These are phyloP conservation scores for Comarum palustre DNA, from an alignment of 306 rosid species.

Conservation along the genomic window DNA sequence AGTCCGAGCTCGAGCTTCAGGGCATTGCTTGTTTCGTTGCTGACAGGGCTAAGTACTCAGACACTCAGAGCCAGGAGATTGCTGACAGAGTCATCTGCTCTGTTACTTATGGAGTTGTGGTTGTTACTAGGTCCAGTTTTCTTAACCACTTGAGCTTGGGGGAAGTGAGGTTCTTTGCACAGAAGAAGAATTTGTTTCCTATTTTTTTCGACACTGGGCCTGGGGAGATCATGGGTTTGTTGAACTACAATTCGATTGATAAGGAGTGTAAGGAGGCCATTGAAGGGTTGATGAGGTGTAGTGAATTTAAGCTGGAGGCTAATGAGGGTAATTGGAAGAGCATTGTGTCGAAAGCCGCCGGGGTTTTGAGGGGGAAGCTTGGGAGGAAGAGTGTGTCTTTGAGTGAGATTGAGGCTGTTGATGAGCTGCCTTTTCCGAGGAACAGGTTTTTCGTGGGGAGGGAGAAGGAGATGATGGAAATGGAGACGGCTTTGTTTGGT, in stretches of 20 bases:
- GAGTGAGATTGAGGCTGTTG: constrained; percentile 39
- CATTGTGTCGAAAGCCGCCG: constrained; percentile 50
- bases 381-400: constrained; percentile 55
- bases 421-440: constrained; percentile 61
- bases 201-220: constrained; percentile 59
- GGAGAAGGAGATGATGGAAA: constrained; percentile 71
- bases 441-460: constrained; percentile 66
- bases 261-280: constrained; percentile 65
- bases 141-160: constrained; percentile 60
- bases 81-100: constrained; percentile 78
- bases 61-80: constrained; percentile 73
- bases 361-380: constrained; percentile 60
- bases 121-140: constrained; percentile 58
- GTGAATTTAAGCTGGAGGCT: constrained; percentile 63
- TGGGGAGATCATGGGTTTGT: constrained; percentile 49
- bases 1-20: constrained; percentile 83
- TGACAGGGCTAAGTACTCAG: constrained; percentile 71
- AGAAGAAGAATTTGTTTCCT: constrained; percentile 81
- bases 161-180: constrained; percentile 77
- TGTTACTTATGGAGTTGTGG: constrained; percentile 66
- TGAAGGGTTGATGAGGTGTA: constrained; percentile 56
- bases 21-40: constrained; percentile 86
- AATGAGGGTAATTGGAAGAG: constrained; percentile 67
- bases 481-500: constrained; percentile 63
- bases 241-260: constrained; percentile 47